Conservation (phyloP, 192 early-diverging fungal genomes). For the Mortierella antarctica region DNA sequence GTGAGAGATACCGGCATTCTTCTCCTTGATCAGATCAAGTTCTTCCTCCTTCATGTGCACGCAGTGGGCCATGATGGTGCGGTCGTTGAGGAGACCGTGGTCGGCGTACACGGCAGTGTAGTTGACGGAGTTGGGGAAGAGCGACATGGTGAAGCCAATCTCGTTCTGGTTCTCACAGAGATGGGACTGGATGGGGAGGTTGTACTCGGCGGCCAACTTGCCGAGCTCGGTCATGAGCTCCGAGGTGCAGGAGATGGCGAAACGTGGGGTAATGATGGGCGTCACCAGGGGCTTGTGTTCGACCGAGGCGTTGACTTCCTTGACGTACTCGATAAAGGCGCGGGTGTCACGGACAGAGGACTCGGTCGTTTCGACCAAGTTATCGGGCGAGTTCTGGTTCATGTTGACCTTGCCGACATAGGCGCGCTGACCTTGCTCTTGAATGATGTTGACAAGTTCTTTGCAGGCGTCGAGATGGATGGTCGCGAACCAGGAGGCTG, state of each 20-base stretch:
- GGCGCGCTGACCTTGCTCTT: slow-evolving; percentile 88
- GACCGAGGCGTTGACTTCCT: slow-evolving; percentile 37
- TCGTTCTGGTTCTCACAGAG: slow-evolving; percentile 87
- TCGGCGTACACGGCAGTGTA: slow-evolving; percentile 87
- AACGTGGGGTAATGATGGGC: slow-evolving; percentile 94
- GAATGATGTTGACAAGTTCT: slow-evolving; percentile 77
- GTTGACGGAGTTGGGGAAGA: slow-evolving; percentile 76
- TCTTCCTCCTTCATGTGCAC: slow-evolving; percentile 87
- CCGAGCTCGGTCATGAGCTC: slow-evolving; percentile 77
- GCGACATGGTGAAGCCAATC: slow-evolving; percentile 74
- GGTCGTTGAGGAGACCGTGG: slow-evolving; percentile 75
- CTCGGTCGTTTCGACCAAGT: slow-evolving; percentile 79
- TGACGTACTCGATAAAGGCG: slow-evolving; percentile 70
- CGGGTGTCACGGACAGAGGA: slow-evolving; percentile 74
- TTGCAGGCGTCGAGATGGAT: slow-evolving; percentile 84
- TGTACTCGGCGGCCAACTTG: slow-evolving; percentile 74
- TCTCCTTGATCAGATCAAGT: slow-evolving; percentile 67
- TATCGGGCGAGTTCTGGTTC: slow-evolving; percentile 87
- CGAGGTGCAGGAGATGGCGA: slow-evolving; percentile 85
- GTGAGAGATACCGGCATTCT: slow-evolving; percentile 84
- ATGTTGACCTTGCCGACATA: slow-evolving; percentile 97
- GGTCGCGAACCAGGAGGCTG: slow-evolving; percentile 92
- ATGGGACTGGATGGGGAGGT: slow-evolving; percentile 93
- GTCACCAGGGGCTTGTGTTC: slow-evolving; percentile 60
- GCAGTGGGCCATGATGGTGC: slow-evolving; percentile 93